These are phyloP conservation scores for Solanum chaucha DNA, from an alignment of 257 asterid genomes.

Conservation along the genomic window DNA sequence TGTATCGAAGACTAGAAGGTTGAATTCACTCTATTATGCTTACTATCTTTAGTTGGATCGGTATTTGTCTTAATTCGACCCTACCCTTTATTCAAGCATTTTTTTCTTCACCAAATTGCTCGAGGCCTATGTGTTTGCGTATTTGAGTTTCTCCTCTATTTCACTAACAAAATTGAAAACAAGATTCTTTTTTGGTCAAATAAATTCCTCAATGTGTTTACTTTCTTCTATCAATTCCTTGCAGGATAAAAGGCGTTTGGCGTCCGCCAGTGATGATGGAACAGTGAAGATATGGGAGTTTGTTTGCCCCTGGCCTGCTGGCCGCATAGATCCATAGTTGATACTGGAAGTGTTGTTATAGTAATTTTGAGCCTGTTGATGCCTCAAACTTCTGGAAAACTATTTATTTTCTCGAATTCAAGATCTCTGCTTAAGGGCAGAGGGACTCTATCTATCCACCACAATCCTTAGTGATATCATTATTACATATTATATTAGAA, in stretches of 20 bases:
- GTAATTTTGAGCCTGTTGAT: too few species aligned
- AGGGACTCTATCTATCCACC: too few species aligned
- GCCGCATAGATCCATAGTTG: too few species aligned
- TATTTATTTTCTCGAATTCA: too few species aligned
- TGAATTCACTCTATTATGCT: not conserved
- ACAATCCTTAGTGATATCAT: too few species aligned
- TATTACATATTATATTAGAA: too few species aligned
- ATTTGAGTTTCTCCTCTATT: not conserved
- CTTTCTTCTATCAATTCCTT: not conserved
- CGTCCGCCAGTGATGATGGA: slow-evolving; percentile 91
- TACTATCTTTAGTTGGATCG: not conserved
- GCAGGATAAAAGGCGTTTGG: slow-evolving; percentile 54
- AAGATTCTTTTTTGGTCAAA: not conserved
- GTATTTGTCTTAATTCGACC: not conserved
- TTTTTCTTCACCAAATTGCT: not conserved
- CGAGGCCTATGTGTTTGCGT: not conserved
- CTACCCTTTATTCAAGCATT: not conserved
- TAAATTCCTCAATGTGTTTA: not conserved
- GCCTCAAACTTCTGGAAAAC: too few species aligned
- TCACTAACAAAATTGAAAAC: not conserved
- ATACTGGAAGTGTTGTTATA: too few species aligned
- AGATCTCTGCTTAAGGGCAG: too few species aligned
- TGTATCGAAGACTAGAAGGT: not conserved
- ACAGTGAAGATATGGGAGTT: slow-evolving; percentile 83
- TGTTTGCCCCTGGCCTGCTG: slow-evolving; percentile 12